Evolutionary conservation across 208 protist genomes (phyloP).

Genomic region (Leishmania major): DNA sequence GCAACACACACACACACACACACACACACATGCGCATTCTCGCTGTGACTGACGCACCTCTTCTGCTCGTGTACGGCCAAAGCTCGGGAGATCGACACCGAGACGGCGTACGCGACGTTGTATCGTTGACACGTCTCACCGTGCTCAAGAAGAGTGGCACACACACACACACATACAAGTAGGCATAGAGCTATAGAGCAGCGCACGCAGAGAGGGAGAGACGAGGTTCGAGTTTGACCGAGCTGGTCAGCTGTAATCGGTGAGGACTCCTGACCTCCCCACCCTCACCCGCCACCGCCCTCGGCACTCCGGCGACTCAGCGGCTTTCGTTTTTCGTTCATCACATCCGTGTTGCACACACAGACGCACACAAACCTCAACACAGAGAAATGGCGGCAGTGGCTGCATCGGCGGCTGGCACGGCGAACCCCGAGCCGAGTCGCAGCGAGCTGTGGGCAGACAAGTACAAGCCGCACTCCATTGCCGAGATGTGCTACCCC

Average conservation of each 20-base stretch:
- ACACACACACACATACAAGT: conserved; percentile 1
- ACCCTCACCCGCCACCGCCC: background rate
- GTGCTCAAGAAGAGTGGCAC: background rate
- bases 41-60: background rate
- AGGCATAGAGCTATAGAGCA: background rate
- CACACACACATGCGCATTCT: background rate
- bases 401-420: conserved; percentile 5
- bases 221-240: background rate
- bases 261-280: background rate
- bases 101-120: background rate
- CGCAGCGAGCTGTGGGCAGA: conserved; percentile 94
- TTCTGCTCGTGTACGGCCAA: background rate
- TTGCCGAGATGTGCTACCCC: conserved; percentile 94
- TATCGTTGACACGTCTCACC: background rate
- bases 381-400: background rate
- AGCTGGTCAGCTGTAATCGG: background rate
- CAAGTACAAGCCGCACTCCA: conserved; percentile 95
- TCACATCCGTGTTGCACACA: background rate
- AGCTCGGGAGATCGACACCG: background rate
- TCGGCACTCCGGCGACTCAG: background rate
- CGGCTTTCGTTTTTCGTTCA: background rate
- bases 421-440: background rate
- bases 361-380: background rate
- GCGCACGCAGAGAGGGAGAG: background rate
- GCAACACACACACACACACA: background rate